These are phyloP conservation scores for Macrophomina pseudophaseolina DNA, from an alignment of 2,329 filamentous ascomycete species.

Conservation along the genomic window DNA sequence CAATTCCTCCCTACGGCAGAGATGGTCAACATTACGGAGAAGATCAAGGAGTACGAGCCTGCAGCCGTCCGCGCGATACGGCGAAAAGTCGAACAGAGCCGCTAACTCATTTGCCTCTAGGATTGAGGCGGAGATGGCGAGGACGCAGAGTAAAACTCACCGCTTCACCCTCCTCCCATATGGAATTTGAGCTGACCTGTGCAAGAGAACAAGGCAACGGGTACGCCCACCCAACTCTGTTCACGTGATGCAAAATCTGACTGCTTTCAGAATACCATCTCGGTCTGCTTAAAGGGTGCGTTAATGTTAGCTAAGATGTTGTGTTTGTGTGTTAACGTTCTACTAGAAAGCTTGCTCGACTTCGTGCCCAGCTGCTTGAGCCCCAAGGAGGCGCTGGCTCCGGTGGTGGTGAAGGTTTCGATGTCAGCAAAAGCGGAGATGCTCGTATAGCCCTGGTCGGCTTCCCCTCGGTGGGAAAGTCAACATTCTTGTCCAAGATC, in stretches of 20 bases:
- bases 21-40: slow-evolving; percentile 99
- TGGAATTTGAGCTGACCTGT: slow-evolving; percentile 40
- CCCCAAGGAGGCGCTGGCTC: slow-evolving; percentile 79
- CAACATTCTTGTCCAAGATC: slow-evolving; percentile 97
- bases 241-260: slow-evolving; percentile 42
- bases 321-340: neutral
- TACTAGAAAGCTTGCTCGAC: slow-evolving; percentile 86
- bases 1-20: slow-evolving; percentile 35
- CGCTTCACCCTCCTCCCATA: neutral
- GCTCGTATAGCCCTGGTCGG: slow-evolving; percentile 95
- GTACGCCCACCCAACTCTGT: slow-evolving; percentile 58
- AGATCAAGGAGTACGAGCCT: slow-evolving; percentile 90
- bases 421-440: slow-evolving; percentile 93
- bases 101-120: slow-evolving; percentile 41
- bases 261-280: slow-evolving; percentile 84
- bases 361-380: slow-evolving; percentile 92
- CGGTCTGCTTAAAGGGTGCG: slow-evolving; percentile 93
- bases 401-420: slow-evolving; percentile 80
- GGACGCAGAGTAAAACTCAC: slow-evolving; percentile 83
- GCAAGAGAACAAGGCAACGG: slow-evolving; percentile 97
- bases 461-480: slow-evolving; percentile 99
- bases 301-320: neutral
- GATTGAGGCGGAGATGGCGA: slow-evolving; percentile 99
- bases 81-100: neutral
- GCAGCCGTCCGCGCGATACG: slow-evolving; percentile 30